Evolutionary conservation across 1,284 basidiomycete species (phyloP), one percentile per base, ranked within the genome.

Genomic region (Leccinum solheimii): DNA sequence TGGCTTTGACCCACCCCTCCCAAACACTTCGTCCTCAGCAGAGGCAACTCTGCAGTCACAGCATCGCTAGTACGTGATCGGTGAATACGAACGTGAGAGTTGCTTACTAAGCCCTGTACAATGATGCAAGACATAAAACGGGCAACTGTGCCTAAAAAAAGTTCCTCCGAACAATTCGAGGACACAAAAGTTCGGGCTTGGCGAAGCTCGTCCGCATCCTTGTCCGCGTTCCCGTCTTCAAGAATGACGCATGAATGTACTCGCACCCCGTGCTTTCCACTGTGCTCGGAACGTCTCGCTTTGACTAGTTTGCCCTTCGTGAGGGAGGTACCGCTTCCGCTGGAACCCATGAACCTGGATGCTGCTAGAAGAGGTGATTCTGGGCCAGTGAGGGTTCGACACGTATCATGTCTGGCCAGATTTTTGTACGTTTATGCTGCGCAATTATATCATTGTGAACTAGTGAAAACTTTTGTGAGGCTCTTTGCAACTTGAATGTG

Each of bases 161-260:
- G 11, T 55, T 59, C 60, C 71, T 66, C 68, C 48, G 81, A 86
- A 88, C 83, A 86, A 87, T 79, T 61, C 81, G 88, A 82, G 86
- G 88, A 92, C 90, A 86, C 74, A 84, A 89, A 90, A 92, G 90
- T 92, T 92, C 90, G 90, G 88, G 82, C 90, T 82, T 72, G 89
- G 86, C 77, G 74, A 78, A 87, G 84, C 84, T 85, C 76, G 82
- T 83, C 86, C 86, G 86, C 83, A 83, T 90, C 85, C 88, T 85
- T 84, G 89, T 84, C 87, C 90, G 90, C 89, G 90, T 92, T 92
- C 90, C 90, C 88, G 90, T 92, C 88, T 85, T 83, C 90, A 80
- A 91, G 82, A 91, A 48, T 67, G 69, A 87, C 63, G 75, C 4
- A 71, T 61, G 77, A 76, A 78, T 75, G 76, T 73, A 61, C 66